Evolutionary conservation across 2,329 filamentous ascomycete genomes (phyloP).

Genomic region (Mycocentrospora acerina): DNA sequence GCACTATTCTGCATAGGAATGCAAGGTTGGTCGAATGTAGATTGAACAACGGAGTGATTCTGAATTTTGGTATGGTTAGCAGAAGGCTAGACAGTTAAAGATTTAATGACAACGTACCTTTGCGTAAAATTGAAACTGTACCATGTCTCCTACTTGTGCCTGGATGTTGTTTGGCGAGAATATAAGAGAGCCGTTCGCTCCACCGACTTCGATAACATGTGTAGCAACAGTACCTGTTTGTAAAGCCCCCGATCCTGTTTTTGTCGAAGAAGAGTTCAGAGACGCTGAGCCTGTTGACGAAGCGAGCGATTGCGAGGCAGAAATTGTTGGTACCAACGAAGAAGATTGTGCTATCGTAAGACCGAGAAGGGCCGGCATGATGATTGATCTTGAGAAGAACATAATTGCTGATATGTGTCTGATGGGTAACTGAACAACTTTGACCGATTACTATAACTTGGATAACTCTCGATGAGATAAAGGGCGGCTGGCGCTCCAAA

Average conservation of each 20-base stretch:
- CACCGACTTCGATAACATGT: slow-evolving; percentile 67
- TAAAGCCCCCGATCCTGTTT: slow-evolving; percentile 6
- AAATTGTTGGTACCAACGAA: slow-evolving; percentile 10
- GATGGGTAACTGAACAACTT: slow-evolving; percentile 11
- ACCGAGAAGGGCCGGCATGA: slow-evolving; percentile 34
- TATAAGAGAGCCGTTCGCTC: slow-evolving; percentile 54
- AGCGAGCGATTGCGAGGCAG: slow-evolving; percentile 21
- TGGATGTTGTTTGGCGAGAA: slow-evolving; percentile 68
- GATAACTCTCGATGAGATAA: background rate
- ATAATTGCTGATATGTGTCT: slow-evolving; percentile 24
- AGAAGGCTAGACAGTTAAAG: background rate
- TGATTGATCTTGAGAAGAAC: slow-evolving; percentile 38
- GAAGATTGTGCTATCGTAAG: slow-evolving; percentile 26
- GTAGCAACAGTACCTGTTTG: slow-evolving; percentile 29
- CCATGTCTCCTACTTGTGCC: slow-evolving; percentile 59
- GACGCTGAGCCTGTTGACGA: slow-evolving; percentile 8
- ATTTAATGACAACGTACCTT: slow-evolving; percentile 35
- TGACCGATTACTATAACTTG: too few relatives aligned
- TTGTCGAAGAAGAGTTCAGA: slow-evolving; percentile 9
- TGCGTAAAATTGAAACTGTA: slow-evolving; percentile 57
- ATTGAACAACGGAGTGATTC: slow-evolving; percentile 81
- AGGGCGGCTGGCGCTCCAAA: slow-evolving; percentile 43
- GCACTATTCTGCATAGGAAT: slow-evolving; percentile 55
- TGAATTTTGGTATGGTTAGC: slow-evolving; percentile 14
- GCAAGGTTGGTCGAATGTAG: slow-evolving; percentile 72